Base-by-base conservation (phyloP, 176 grass and related monocot genomes). In the Poa annua region DNA sequence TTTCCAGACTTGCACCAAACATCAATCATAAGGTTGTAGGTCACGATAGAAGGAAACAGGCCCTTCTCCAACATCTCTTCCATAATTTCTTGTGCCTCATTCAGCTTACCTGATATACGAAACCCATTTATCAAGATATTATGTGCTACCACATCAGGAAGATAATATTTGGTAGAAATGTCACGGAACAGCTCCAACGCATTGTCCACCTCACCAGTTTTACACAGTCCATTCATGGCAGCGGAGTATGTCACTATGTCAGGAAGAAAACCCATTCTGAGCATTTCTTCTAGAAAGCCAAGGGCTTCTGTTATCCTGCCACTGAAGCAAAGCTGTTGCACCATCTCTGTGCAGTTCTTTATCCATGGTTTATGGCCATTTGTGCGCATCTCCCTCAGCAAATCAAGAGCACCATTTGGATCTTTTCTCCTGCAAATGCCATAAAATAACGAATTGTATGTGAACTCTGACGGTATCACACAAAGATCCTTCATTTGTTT, bases 101-200 rank as follows among this genome's bases (percentile, higher is more conserved):
- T 71, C 62, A 89, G 80, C 84, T 88, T 93, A 66, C 92, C 92
- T 39, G 88, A 80, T 82, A 90, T 91, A 26, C 87, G 56, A 77
- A 98, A 98, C 26, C 92, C 95, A 81, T 92, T 93, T 79, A 98
- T 93, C 74, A 98, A 89, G 75, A 95, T 95, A 88, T 98, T 98
- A 85, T 93, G 86, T 66, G 96, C 92, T 84, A 98, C 86, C 20
- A 95, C 96, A 89, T 98, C 96, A 53, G 90, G 96, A 89, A 95
- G 88, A 90, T 95, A 95, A 79, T 57, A 81, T 42, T 69, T 89
- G 17, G 83, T 81, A 78, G 88, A 95, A 83, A 95, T 89, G 36
- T 86, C 88, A 76, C 66, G 86, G 84, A 95, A 98, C 65, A 98
- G 56, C 33, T 34, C 76, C 39, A 88, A 60, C 26, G 90, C 92